phyloP scores from a whole-genome alignment of 2,329 filamentous ascomycete genomes.

The Ceratocystiopsis minuta region DNA sequence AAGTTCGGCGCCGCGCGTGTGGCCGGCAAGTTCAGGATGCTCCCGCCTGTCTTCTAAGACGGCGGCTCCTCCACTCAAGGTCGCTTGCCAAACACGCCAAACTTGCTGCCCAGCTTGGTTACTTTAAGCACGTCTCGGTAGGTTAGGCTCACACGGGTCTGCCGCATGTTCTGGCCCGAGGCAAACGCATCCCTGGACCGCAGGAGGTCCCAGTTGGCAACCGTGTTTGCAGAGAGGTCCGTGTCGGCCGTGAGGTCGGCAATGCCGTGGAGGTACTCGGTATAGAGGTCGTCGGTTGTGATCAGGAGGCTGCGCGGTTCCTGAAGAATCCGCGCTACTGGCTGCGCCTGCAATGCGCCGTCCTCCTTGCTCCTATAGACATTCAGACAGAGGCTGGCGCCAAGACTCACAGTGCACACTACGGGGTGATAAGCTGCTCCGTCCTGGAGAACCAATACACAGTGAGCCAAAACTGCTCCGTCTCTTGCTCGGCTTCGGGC shows the following conservation, averaged over 20 bases:
- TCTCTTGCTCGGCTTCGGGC: not conserved
- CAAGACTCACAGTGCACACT: conserved; percentile 80
- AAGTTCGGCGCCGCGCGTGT: conserved; percentile 56
- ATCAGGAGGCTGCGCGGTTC: conserved; percentile 68
- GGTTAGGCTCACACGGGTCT: conserved; percentile 53
- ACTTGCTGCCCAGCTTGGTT: conserved; percentile 50
- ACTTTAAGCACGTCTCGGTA: conserved; percentile 78
- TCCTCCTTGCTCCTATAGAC: conserved; percentile 48
- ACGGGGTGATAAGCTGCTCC: conserved; percentile 72
- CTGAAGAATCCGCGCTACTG: conserved; percentile 49
- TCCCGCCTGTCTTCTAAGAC: conserved; percentile 46
- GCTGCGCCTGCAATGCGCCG: conserved; percentile 34
- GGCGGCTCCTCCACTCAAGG: not conserved
- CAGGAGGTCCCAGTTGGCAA: conserved; percentile 58
- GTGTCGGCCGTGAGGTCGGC: conserved; percentile 47
- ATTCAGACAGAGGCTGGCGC: conserved; percentile 59
- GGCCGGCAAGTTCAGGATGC: conserved; percentile 51
- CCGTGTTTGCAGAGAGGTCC: conserved; percentile 37
- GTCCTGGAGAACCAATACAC: conserved; percentile 31
- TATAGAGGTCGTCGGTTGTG: conserved; percentile 51
- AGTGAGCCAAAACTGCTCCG: not conserved
- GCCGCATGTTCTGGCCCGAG: conserved; percentile 37
- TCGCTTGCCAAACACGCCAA: conserved; percentile 27
- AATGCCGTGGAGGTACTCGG: conserved; percentile 58
- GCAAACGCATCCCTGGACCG: conserved; percentile 26